Evolutionary conservation across 352 stramenopile genomes (phyloP).

Genomic region (Globisporangium uncinulatum): DNA sequence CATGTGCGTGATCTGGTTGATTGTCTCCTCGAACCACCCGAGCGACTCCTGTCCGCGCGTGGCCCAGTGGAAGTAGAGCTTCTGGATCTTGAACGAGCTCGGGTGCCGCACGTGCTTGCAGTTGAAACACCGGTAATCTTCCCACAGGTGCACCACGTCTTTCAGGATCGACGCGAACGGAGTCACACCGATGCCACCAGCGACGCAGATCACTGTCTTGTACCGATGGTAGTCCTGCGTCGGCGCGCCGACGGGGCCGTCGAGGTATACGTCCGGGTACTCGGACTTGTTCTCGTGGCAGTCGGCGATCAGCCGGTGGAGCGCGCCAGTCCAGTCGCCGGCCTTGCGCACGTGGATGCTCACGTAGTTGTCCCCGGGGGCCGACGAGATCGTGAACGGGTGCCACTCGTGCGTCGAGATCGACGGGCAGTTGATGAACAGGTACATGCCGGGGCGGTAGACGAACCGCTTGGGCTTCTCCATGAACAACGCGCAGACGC

Average conservation of each 20-base stretch:
- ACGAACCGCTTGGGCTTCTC: conserved; percentile 70
- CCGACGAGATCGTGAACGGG: conserved; percentile 88
- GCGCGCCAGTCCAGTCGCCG: conserved; percentile 66
- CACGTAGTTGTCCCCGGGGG: conserved; percentile 76
- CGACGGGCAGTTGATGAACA: conserved; percentile 82
- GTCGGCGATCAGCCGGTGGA: conserved; percentile 52
- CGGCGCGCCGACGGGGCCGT: conserved; percentile 66
- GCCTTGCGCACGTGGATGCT: conserved; percentile 73
- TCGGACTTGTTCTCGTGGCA: conserved; percentile 56
- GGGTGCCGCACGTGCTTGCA: conserved; percentile 71
- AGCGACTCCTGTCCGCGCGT: conserved; percentile 74
- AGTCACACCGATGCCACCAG: conserved; percentile 75
- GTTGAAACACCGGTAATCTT: conserved; percentile 68
- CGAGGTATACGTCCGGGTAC: conserved; percentile 69
- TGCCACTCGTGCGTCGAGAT: conserved; percentile 87
- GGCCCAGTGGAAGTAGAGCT: conserved; percentile 87
- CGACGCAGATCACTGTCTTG: conserved; percentile 71
- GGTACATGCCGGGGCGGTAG: conserved; percentile 81
- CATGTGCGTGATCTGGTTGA: conserved; percentile 80
- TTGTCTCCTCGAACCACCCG: conserved; percentile 79
- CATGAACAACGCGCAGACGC: conserved; percentile 70
- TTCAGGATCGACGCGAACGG: conserved; percentile 81
- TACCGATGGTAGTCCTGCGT: conserved; percentile 76
- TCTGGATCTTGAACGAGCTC: conserved; percentile 68
- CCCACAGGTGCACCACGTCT: conserved; percentile 67